phyloP scores from a whole-genome alignment of 345 rosid genomes.

The Eutrema japonicum region DNA sequence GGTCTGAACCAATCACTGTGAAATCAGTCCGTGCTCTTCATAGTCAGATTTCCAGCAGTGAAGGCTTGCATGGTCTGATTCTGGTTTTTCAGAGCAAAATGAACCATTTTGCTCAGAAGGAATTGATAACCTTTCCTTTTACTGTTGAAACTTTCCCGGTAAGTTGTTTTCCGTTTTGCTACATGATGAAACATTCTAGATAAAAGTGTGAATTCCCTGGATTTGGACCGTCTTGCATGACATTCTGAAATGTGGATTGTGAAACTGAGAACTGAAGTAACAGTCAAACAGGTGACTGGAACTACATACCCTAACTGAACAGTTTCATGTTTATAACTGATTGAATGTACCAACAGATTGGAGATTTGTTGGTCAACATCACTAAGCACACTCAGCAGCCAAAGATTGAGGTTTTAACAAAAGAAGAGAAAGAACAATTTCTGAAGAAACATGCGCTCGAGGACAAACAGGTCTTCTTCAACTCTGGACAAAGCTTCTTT shows the following conservation, averaged over 20 bases:
- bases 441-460: slow-evolving; percentile 27
- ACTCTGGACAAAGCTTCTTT: neutral
- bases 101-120: slow-evolving; percentile 42
- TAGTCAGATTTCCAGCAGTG: slow-evolving; percentile 23
- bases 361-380: slow-evolving; percentile 45
- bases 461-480: slow-evolving; percentile 41
- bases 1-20: slow-evolving; percentile 39
- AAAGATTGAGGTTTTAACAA: slow-evolving; percentile 39
- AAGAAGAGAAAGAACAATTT: slow-evolving; percentile 36
- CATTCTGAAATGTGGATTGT: neutral
- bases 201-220: neutral
- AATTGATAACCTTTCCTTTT: slow-evolving; percentile 35
- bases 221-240: neutral
- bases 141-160: slow-evolving; percentile 44
- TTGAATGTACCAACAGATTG: slow-evolving; percentile 36
- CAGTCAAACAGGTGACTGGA: neutral
- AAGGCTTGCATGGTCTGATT: slow-evolving; percentile 41
- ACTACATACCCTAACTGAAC: neutral
- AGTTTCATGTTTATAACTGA: neutral
- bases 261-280: slow-evolving; percentile 19
- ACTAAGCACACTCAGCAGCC: slow-evolving; percentile 44
- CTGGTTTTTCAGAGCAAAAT: slow-evolving; percentile 43
- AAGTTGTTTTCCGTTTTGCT: slow-evolving; percentile 11
- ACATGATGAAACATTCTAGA: neutral
- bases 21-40: slow-evolving; percentile 37